These are phyloP conservation scores for Nicotiana sylvestris DNA, from an alignment of 257 asterid genomes.

Conservation along the genomic window DNA sequence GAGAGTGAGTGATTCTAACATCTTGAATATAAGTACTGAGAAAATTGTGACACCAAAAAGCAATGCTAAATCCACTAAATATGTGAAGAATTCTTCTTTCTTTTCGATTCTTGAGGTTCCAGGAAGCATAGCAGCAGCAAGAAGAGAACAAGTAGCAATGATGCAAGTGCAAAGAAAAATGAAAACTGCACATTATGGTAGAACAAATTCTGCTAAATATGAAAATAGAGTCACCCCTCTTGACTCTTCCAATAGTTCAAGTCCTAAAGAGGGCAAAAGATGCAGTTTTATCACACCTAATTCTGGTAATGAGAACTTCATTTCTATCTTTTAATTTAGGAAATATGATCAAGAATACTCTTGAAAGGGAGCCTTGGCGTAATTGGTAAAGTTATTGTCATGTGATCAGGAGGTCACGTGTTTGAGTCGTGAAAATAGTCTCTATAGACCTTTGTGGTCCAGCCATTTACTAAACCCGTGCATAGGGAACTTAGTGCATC, in stretches of 20 bases:
- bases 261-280: conserved; percentile 32
- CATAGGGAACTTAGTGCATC: too few relatives aligned
- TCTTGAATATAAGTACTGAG: conserved; percentile 20
- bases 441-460: too few relatives aligned
- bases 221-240: conserved; percentile 19
- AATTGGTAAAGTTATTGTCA: too few relatives aligned
- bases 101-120: conserved; percentile 42
- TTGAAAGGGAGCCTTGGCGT: too few relatives aligned
- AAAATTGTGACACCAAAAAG: conserved; percentile 22
- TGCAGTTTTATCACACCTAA: conserved; percentile 72
- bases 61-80: background rate
- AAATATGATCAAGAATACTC: too few relatives aligned
- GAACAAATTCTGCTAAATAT: conserved; percentile 41
- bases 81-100: conserved; percentile 34
- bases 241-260: background rate
- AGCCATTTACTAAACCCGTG: too few relatives aligned
- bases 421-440: too few relatives aligned
- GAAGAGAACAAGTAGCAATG: conserved; percentile 63
- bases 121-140: conserved; percentile 76
- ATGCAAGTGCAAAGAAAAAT: conserved; percentile 67
- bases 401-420: too few relatives aligned
- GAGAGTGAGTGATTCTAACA: conserved; percentile 21
- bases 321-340: too few relatives aligned
- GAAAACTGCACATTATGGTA: conserved; percentile 75
- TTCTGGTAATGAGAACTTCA: conserved; percentile 30